Conservation (phyloP, 345 rosid genomes). For the Citrus mangshanensis region DNA sequence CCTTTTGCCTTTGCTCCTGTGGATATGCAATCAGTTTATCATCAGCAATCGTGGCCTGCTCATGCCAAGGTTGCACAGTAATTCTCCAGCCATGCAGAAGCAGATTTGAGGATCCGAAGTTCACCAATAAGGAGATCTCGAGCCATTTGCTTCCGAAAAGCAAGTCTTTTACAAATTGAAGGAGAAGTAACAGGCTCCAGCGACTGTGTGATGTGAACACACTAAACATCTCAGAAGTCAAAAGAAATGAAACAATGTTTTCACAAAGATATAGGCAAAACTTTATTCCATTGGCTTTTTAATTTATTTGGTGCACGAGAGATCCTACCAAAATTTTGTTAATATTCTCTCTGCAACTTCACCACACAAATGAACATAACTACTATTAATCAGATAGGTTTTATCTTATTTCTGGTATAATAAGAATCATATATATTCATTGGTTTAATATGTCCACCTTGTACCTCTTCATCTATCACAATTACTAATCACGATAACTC, state of each 20-base stretch:
- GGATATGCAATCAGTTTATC: not conserved
- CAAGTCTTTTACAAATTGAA: constrained; percentile 19
- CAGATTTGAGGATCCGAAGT: constrained; percentile 65
- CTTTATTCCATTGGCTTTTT: not conserved
- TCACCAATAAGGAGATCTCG: constrained; percentile 65
- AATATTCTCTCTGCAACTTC: not conserved
- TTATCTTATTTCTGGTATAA: not conserved
- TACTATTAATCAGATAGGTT: not conserved
- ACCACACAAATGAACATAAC: not conserved
- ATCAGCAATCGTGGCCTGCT: not conserved
- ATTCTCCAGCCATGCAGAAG: constrained; percentile 62
- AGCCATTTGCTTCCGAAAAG: constrained; percentile 57
- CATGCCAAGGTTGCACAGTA: constrained; percentile 39
- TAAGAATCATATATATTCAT: not conserved
- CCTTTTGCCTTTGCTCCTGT: not conserved
- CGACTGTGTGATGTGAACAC: constrained; percentile 45
- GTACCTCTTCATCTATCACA: not conserved
- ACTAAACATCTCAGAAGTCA: constrained; percentile 1
- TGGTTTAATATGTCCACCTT: not conserved
- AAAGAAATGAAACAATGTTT: not conserved
- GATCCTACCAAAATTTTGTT: not conserved
- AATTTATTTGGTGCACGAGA: not conserved
- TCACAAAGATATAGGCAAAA: not conserved
- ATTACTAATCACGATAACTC: not conserved
- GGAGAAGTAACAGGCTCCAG: constrained; percentile 23